A percentile compares a stretch with the other conserved stretches of the same genome.
Conservation (phyloP, 257 asterid species). For the Nicotiana obtusifolia region DNA sequence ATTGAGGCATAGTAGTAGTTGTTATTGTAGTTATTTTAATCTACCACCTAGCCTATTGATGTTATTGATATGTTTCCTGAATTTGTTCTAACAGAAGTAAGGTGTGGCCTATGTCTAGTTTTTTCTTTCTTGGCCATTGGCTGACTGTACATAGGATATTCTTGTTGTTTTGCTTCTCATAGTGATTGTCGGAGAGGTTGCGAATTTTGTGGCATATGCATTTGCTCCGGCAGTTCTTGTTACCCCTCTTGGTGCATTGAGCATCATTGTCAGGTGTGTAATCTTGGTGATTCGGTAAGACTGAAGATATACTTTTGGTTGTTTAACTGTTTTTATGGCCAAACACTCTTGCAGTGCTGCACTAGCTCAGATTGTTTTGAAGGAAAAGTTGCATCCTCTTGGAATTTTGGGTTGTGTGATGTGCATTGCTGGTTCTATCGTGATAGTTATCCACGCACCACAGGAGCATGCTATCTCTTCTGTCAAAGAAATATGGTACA, state of each 20-base stretch:
- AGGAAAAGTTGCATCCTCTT: conserved; percentile 63
- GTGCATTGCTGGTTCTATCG: conserved; percentile 73
- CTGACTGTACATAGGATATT: conserved; percentile 14
- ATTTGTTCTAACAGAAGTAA: background rate
- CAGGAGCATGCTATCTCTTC: conserved; percentile 64
- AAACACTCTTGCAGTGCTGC: conserved; percentile 45
- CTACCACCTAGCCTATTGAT: background rate
- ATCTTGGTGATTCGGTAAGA: background rate
- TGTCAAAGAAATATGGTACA: conserved; percentile 68
- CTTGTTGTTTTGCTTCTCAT: conserved; percentile 14
- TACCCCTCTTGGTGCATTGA: conserved; percentile 87
- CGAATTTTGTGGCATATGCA: conserved; percentile 85
- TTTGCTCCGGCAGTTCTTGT: conserved; percentile 95
- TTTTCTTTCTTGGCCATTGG: conserved; percentile 4
- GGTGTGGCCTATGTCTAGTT: background rate
- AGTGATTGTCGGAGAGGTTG: conserved; percentile 87
- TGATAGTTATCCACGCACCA: conserved; percentile 80
- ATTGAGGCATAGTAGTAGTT: no score
- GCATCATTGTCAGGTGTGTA: conserved; percentile 71
- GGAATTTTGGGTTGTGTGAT: conserved; percentile 78
- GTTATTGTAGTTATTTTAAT: background rate
- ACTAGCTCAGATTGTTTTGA: conserved; percentile 68
- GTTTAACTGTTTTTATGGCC: background rate
- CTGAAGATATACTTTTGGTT: background rate
- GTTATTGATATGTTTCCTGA: background rate